A percentile compares a stretch with the other conserved stretches of the same genome.
Evolutionary conservation across 176 grass and related monocot species (phyloP).

Genomic region (Pontederia paniculata): DNA sequence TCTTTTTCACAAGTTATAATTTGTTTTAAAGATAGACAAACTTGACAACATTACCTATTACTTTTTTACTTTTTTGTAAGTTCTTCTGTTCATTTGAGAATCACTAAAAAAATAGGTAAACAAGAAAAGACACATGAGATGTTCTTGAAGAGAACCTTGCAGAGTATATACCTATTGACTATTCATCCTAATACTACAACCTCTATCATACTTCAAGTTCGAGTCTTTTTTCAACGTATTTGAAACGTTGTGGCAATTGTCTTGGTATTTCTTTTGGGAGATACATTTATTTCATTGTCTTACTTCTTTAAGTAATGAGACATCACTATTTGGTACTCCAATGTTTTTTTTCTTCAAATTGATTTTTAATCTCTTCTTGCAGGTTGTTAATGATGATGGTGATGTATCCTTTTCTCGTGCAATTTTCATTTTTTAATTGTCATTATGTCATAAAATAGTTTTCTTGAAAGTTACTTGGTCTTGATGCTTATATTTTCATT

Average conservation of each 20-base stretch:
- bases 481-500: too few relatives aligned
- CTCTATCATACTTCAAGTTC: conserved; percentile 66
- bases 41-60: too few relatives aligned
- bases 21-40: not conserved
- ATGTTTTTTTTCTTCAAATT: not conserved
- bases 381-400: conserved; percentile 81
- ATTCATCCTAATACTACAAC: conserved; percentile 77
- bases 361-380: conserved; percentile 21
- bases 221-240: not conserved
- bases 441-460: too few relatives aligned
- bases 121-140: conserved; percentile 77
- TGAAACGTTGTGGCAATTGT: not conserved
- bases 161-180: conserved; percentile 61
- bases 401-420: conserved; percentile 47
- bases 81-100: not conserved
- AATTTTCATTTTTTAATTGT: not conserved
- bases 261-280: too few relatives aligned
- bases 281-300: too few relatives aligned
- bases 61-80: not conserved
- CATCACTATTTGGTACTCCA: too few relatives aligned
- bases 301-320: too few relatives aligned
- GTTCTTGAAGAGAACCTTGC: conserved; percentile 62
- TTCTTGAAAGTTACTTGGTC: too few relatives aligned
- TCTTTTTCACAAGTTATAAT: not conserved
- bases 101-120: conserved; percentile 36